Percentiles rank a stretch among this genome's conserved stretches.
Conservation (phyloP, 75 land plant genomes). For the Picea sitchensis region DNA sequence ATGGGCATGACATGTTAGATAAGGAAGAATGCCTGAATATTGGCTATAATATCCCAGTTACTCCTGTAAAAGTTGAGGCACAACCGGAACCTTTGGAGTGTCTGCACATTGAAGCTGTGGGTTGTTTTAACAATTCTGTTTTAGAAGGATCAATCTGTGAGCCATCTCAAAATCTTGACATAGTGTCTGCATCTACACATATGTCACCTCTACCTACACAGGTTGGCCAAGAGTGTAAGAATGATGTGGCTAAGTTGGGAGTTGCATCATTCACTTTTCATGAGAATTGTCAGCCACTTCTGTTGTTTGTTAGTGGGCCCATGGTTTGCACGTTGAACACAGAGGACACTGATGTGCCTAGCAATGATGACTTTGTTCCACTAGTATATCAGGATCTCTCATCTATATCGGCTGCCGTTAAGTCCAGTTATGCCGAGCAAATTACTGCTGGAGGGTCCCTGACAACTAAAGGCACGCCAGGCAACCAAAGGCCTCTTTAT, state of each 20-base stretch:
- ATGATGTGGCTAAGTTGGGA: not conserved
- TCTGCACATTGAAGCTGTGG: not conserved
- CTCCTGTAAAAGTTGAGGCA: not conserved
- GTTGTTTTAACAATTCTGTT: not conserved
- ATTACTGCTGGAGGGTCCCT: not conserved
- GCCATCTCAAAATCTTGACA: not conserved
- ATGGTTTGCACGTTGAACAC: slow-evolving; percentile 48
- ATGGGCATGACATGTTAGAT: not conserved
- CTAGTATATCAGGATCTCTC: not conserved
- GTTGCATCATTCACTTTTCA: not conserved
- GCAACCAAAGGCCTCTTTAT: slow-evolving; percentile 1
- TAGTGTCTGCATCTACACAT: not conserved
- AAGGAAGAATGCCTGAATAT: not conserved
- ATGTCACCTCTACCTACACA: not conserved
- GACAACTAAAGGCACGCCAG: not conserved
- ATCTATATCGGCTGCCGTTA: slow-evolving; percentile 2
- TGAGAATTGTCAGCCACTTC: slow-evolving; percentile 12
- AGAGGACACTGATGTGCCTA: slow-evolving; percentile 51
- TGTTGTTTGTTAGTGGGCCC: slow-evolving; percentile 13
- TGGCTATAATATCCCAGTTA: not conserved
- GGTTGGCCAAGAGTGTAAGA: not conserved
- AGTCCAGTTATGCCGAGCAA: not conserved
- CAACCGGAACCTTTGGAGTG: not conserved
- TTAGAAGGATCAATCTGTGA: not conserved
- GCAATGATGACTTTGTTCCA: slow-evolving; percentile 41